Percentiles rank a stretch among this genome's conserved stretches.
Evolutionary conservation across 2,329 filamentous ascomycete species (phyloP).

Genomic region (Sordariomycetes sp.): DNA sequence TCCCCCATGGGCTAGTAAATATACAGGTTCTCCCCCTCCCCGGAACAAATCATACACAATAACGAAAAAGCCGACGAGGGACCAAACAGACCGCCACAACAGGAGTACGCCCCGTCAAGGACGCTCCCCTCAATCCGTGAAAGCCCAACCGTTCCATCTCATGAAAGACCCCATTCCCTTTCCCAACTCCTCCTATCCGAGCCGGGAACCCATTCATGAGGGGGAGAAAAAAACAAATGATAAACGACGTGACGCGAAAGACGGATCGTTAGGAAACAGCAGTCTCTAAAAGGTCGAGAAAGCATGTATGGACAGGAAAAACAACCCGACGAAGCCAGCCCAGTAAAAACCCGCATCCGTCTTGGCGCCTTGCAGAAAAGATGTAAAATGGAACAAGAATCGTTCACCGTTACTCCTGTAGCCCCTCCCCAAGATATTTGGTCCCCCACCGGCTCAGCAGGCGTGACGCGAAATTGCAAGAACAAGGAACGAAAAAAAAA

Average conservation of each 20-base stretch:
- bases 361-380: not conserved
- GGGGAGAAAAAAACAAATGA: not conserved
- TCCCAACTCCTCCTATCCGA: not conserved
- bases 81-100: not conserved
- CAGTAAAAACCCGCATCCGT: not conserved
- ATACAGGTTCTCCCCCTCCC: not conserved
- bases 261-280: not conserved
- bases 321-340: not conserved
- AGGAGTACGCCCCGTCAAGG: too few species aligned
- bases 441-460: not conserved
- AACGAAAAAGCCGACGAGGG: not conserved
- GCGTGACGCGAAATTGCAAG: not conserved
- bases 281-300: not conserved
- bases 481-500: constrained; percentile 1
- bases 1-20: not conserved
- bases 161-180: not conserved
- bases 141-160: too few species aligned
- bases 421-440: not conserved
- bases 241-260: not conserved
- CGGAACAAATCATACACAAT: constrained; percentile 1
- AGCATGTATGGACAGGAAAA: not conserved
- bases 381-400: not conserved
- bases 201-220: not conserved
- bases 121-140: too few species aligned
- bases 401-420: not conserved